Evolutionary conservation across 2,329 filamentous ascomycete species (phyloP).

Genomic region (Tothia fuscella): DNA sequence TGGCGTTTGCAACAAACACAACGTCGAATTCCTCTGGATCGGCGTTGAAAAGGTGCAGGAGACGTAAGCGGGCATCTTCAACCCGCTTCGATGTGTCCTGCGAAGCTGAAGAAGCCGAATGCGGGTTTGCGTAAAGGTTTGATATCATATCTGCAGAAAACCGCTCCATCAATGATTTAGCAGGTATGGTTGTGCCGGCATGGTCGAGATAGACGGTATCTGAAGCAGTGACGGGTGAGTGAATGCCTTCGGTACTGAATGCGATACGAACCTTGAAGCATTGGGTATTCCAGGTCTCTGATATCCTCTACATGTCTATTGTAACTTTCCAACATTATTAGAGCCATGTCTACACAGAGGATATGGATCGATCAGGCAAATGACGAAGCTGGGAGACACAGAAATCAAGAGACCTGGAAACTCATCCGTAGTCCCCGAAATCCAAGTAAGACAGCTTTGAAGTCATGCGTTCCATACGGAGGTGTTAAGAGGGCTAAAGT

Average conservation of each 20-base stretch:
- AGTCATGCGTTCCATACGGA: too few species aligned
- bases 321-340: slow-evolving; percentile 3
- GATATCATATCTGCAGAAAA: slow-evolving; percentile 70
- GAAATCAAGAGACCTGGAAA: too few species aligned
- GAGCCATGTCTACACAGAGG: not conserved
- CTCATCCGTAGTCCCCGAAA: too few species aligned
- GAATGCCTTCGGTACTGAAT: not conserved
- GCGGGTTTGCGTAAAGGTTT: slow-evolving; percentile 80
- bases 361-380: not conserved
- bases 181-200: slow-evolving; percentile 78
- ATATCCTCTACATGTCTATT: slow-evolving; percentile 8
- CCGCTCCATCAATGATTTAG: slow-evolving; percentile 66
- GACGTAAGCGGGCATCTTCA: slow-evolving; percentile 60
- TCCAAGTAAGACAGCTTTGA: too few species aligned
- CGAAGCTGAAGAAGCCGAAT: slow-evolving; percentile 73
- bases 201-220: slow-evolving; percentile 79
- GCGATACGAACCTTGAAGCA: slow-evolving; percentile 6
- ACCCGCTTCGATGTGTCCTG: slow-evolving; percentile 63
- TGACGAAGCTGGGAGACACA: too few species aligned
- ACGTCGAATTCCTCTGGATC: slow-evolving; percentile 74
- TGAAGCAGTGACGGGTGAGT: slow-evolving; percentile 24
- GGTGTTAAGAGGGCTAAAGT: too few species aligned
- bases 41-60: slow-evolving; percentile 68
- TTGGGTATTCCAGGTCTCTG: slow-evolving; percentile 11
- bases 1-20: slow-evolving; percentile 86